A percentile compares a stretch with the other conserved stretches of the same genome.
phyloP scores from a whole-genome alignment of 208 protist species.

The Wallacemonas rigidus region DNA sequence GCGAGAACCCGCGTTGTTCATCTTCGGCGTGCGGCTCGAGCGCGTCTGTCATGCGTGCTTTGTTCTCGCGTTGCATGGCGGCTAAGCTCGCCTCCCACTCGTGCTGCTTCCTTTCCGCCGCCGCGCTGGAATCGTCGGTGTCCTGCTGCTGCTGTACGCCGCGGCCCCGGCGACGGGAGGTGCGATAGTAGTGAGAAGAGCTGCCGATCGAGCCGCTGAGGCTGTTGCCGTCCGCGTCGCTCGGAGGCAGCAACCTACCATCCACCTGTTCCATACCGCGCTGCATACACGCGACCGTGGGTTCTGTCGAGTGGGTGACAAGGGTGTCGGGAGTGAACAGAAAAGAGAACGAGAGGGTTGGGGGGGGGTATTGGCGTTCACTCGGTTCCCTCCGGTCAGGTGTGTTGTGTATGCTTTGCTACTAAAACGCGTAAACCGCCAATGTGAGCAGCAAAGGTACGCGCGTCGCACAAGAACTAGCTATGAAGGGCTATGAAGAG shows the following conservation, averaged over 20 bases:
- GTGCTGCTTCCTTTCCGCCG: slow-evolving; percentile 22
- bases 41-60: slow-evolving; percentile 46
- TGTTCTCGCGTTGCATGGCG: slow-evolving; percentile 77
- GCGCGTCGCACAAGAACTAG: too few relatives aligned
- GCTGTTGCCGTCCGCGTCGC: slow-evolving; percentile 20
- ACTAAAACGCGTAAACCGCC: too few relatives aligned
- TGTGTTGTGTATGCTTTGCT: too few relatives aligned
- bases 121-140: slow-evolving; percentile 7
- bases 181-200: slow-evolving; percentile 32
- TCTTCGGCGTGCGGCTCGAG: slow-evolving; percentile 18
- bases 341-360: background rate
- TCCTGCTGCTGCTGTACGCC: slow-evolving; percentile 2
- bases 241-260: background rate
- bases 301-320: background rate
- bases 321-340: background rate
- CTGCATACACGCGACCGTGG: background rate
- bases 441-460: too few relatives aligned
- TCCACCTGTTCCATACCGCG: background rate
- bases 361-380: background rate
- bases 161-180: slow-evolving; percentile 29
- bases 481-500: background rate
- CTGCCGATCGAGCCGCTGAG: slow-evolving; percentile 38
- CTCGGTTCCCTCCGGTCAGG: too few relatives aligned
- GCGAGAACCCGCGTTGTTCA: slow-evolving; percentile 11
- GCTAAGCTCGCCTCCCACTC: slow-evolving; percentile 54